Conservation (phyloP, 495 filamentous ascomycete genomes). For the Lepraria neglecta region DNA sequence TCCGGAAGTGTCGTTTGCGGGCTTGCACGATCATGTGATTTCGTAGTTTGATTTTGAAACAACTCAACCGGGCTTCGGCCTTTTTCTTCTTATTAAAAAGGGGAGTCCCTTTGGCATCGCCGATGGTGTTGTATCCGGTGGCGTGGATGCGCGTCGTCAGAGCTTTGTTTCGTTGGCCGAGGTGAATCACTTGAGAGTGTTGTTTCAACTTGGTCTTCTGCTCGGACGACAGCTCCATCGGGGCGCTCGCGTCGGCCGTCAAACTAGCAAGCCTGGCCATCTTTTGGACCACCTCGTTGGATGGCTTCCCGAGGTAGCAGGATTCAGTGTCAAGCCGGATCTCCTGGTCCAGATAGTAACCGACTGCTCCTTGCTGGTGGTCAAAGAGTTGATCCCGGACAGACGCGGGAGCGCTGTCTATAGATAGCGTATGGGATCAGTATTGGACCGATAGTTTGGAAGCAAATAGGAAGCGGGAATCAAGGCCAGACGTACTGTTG, state of each 20-base stretch:
- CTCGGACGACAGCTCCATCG: not conserved
- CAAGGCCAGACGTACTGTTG: constrained; percentile 10
- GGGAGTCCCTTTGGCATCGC: constrained; percentile 16
- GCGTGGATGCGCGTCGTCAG: not conserved
- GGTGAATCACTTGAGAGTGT: not conserved
- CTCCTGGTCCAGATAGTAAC: constrained; percentile 11
- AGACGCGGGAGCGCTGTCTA: not conserved
- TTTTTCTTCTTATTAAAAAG: constrained; percentile 20
- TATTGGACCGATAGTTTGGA: not conserved
- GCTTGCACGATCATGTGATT: not conserved
- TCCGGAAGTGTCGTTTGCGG: not conserved
- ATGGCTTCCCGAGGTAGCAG: constrained; percentile 15
- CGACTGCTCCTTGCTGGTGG: not conserved
- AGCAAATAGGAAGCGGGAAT: not conserved
- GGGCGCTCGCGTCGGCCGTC: constrained; percentile 3
- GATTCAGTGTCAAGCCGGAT: constrained; percentile 15
- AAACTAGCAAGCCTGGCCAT: constrained; percentile 19
- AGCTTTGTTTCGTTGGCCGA: not conserved
- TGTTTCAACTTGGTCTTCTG: not conserved
- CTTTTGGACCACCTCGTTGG: constrained; percentile 21
- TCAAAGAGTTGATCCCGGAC: not conserved
- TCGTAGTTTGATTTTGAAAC: constrained; percentile 6
- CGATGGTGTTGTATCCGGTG: not conserved
- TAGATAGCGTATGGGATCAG: not conserved
- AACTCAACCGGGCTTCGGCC: constrained; percentile 5